These are phyloP conservation scores for Trapa bicornis DNA, from an alignment of 345 rosid species.

Conservation along the genomic window DNA sequence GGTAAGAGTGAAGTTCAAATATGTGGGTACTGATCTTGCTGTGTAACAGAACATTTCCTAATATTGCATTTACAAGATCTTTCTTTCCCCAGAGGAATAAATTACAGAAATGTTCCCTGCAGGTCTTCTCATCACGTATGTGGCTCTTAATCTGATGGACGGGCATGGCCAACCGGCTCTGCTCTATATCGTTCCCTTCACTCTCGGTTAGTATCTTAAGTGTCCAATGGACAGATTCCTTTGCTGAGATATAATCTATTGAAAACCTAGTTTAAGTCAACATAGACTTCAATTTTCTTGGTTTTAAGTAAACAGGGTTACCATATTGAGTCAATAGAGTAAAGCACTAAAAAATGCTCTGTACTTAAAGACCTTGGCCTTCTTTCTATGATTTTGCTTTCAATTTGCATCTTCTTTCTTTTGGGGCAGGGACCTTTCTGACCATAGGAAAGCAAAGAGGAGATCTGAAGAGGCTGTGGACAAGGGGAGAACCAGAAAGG, in stretches of 20 bases:
- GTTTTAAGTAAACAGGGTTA: no score
- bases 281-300: no score
- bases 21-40: background rate
- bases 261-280: no score
- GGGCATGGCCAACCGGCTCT: conserved; percentile 28
- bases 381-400: no score
- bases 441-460: conserved; percentile 72
- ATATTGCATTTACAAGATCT: background rate
- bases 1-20: conserved; percentile 27
- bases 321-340: no score
- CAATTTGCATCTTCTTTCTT: background rate
- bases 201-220: conserved; percentile 49
- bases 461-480: conserved; percentile 67
- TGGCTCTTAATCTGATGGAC: conserved; percentile 88
- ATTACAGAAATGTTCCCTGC: conserved; percentile 8
- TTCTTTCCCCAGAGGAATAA: background rate
- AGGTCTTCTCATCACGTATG: conserved; percentile 88
- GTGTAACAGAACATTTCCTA: background rate
- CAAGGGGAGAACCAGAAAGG: conserved; percentile 64
- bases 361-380: no score
- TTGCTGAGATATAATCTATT: no score
- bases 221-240: no score
- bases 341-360: no score
- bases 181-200: conserved; percentile 93
- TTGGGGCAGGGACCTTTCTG: conserved; percentile 44